These are phyloP conservation scores for Puccinellia tenuiflora DNA, from an alignment of 176 grass and related monocot species.

Conservation along the genomic window DNA sequence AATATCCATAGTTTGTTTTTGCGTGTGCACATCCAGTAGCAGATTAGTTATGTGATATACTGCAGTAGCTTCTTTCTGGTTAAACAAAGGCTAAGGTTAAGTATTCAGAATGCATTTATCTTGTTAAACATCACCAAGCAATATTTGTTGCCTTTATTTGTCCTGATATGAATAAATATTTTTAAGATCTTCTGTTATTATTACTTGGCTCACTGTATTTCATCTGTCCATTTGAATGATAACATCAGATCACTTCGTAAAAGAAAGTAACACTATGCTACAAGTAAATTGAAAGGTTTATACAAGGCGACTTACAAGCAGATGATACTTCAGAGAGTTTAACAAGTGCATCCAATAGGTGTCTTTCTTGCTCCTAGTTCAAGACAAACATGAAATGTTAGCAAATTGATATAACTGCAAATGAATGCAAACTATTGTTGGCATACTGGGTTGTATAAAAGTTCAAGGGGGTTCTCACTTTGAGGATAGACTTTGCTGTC, in stretches of 20 bases:
- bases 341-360: constrained; percentile 51
- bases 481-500: constrained; percentile 46
- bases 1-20: no score
- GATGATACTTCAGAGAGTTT: constrained; percentile 44
- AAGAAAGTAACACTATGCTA: neutral
- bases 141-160: neutral
- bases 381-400: constrained; percentile 12
- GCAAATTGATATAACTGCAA: neutral
- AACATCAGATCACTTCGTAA: neutral
- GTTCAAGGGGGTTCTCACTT: constrained; percentile 28
- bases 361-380: constrained; percentile 56
- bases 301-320: constrained; percentile 18
- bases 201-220: neutral
- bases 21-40: neutral
- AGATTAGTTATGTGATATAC: neutral
- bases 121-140: neutral
- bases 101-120: neutral
- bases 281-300: neutral
- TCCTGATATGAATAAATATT: no score
- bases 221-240: neutral
- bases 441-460: neutral
- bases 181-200: neutral
- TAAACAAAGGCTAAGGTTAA: neutral
- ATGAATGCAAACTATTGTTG: neutral
- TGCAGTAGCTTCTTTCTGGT: neutral